Evolutionary conservation across 495 filamentous ascomycete genomes (phyloP).

Genomic region (Elaphomyces granulatus): DNA sequence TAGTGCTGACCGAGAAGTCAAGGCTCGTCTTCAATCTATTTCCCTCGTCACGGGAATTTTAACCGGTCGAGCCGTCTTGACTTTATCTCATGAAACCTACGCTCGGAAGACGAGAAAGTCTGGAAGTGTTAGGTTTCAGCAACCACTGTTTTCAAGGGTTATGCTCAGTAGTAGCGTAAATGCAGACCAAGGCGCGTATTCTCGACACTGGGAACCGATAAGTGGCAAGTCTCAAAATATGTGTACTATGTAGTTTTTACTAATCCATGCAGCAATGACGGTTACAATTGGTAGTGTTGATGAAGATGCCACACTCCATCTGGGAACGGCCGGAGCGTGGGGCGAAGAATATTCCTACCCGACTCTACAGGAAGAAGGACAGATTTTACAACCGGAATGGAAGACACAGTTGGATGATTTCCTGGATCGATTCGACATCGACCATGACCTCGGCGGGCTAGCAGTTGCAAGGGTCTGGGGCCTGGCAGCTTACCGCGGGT

Average conservation of each 20-base stretch:
- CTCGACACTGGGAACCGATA: slow-evolving; percentile 18
- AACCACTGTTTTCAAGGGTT: slow-evolving; percentile 12
- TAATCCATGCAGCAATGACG: slow-evolving; percentile 18
- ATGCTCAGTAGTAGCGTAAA: slow-evolving; percentile 1
- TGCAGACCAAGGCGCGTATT: neutral
- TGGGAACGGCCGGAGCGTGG: slow-evolving; percentile 19
- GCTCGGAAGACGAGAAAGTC: slow-evolving; percentile 1
- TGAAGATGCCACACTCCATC: slow-evolving; percentile 12
- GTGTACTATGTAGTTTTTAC: neutral
- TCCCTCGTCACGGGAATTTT: slow-evolving; percentile 13
- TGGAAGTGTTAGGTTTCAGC: slow-evolving; percentile 4
- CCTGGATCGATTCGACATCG: slow-evolving; percentile 31
- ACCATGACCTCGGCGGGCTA: slow-evolving; percentile 31
- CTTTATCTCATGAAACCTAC: slow-evolving; percentile 11
- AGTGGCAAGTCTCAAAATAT: slow-evolving; percentile 13
- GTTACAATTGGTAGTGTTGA: slow-evolving; percentile 6
- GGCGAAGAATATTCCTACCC: neutral
- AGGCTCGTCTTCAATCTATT: slow-evolving; percentile 11
- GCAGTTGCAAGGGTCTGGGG: slow-evolving; percentile 36
- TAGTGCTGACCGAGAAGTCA: no score
- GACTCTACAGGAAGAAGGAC: neutral
- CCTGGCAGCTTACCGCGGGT: slow-evolving; percentile 25
- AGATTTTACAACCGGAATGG: slow-evolving; percentile 15
- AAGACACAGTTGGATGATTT: slow-evolving; percentile 18
- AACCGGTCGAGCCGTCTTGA: slow-evolving; percentile 13